phyloP scores from a whole-genome alignment of 1,139 yeast species.

The Arxiozyma telluris region DNA sequence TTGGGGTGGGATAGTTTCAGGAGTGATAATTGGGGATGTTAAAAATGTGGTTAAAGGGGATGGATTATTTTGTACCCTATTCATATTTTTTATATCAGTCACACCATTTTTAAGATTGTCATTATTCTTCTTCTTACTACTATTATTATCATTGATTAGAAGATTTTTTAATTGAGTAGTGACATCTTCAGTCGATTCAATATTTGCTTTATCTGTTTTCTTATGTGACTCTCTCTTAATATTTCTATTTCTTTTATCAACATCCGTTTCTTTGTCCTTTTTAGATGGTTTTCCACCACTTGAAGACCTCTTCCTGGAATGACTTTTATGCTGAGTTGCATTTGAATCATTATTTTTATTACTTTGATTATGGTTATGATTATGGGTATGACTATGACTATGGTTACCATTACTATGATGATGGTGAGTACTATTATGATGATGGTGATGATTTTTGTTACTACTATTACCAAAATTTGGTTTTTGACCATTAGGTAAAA shows the following conservation, averaged over 20 bases:
- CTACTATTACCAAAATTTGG: conserved; percentile 25
- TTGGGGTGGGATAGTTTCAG: conserved; percentile 9
- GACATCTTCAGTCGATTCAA: conserved; percentile 9
- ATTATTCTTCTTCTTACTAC: neutral
- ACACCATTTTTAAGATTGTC: neutral
- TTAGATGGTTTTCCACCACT: neutral
- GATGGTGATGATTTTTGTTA: conserved; percentile 5
- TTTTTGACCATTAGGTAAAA: conserved; percentile 26
- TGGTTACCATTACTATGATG: neutral
- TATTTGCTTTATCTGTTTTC: neutral
- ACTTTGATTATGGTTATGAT: neutral
- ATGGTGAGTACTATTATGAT: neutral
- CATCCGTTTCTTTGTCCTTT: neutral
- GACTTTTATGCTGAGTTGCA: conserved; percentile 1
- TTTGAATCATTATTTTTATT: conserved; percentile 4
- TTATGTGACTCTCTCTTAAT: neutral
- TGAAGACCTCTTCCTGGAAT: conserved; percentile 5
- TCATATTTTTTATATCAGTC: neutral
- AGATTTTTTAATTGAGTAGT: conserved; percentile 18
- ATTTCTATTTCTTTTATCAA: neutral
- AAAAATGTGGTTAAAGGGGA: conserved; percentile 10
- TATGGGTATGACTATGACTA: neutral
- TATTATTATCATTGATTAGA: conserved; percentile 8
- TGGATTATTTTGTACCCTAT: conserved; percentile 2
- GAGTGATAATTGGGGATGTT: conserved; percentile 10